Percentiles rank a stretch among this genome's conserved stretches.
phyloP scores from a whole-genome alignment of 1,284 basidiomycete genomes.

The Rhodotorula sp. region DNA sequence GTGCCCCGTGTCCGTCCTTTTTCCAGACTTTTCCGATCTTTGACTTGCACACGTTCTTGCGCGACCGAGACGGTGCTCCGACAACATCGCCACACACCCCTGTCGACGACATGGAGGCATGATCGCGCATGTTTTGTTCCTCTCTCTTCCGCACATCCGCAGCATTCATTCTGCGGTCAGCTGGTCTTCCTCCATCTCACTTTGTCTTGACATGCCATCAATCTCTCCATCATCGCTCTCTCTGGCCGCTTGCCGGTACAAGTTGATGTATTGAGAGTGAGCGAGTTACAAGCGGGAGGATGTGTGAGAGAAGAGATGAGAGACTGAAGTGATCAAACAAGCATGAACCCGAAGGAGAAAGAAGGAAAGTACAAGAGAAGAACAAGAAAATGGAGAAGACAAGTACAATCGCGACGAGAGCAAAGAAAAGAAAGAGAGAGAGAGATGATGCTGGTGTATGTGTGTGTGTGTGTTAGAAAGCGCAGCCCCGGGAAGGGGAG shows the following conservation, averaged over 20 bases:
- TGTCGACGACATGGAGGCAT: not conserved
- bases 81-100: not conserved
- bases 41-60: constrained; percentile 27
- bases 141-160: not conserved
- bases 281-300: not conserved
- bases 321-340: too few relatives aligned
- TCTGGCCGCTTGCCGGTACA: not conserved
- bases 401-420: too few relatives aligned
- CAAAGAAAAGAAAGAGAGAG: not conserved
- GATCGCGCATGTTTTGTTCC: too few relatives aligned
- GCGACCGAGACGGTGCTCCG: not conserved
- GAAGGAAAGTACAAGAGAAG: too few relatives aligned
- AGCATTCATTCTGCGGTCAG: not conserved
- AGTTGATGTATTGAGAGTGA: not conserved
- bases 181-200: not conserved
- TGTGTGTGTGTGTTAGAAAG: too few relatives aligned
- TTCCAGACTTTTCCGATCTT: constrained; percentile 29
- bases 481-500: too few relatives aligned
- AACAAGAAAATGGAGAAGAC: too few relatives aligned
- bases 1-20: too few relatives aligned
- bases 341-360: too few relatives aligned
- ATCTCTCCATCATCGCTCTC: not conserved
- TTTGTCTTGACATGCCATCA: not conserved
- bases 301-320: too few relatives aligned
- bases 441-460: not conserved